A percentile compares a stretch with the other conserved stretches of the same genome.
Conservation (phyloP, 805 yeast species). For the Metschnikowia continentalis region DNA sequence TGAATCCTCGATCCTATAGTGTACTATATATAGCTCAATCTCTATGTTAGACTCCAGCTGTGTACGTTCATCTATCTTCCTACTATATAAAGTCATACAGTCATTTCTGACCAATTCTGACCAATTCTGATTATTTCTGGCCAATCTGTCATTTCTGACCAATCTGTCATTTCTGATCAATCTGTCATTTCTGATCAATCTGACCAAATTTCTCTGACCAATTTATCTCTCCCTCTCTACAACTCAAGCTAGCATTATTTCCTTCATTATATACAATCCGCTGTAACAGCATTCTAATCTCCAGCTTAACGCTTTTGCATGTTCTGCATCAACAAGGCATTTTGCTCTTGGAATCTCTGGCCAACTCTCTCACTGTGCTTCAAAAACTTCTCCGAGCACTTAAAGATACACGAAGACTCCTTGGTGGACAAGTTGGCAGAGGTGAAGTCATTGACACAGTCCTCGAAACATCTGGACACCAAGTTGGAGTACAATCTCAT, state of each 20-base stretch:
- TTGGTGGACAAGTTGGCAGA: slow-evolving; percentile 79
- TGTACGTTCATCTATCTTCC: too few relatives aligned
- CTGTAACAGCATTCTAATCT: neutral
- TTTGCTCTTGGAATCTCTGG: slow-evolving; percentile 97
- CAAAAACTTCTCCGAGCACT: slow-evolving; percentile 95
- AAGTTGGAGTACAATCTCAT: slow-evolving; percentile 93
- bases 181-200: too few relatives aligned
- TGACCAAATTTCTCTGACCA: too few relatives aligned
- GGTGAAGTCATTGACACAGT: slow-evolving; percentile 98
- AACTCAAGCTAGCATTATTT: neutral
- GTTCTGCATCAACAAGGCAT: slow-evolving; percentile 73
- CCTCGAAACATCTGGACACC: slow-evolving; percentile 94
- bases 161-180: too few relatives aligned
- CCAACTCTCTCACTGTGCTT: slow-evolving; percentile 98
- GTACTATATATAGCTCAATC: too few relatives aligned
- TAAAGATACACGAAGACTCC: slow-evolving; percentile 81
- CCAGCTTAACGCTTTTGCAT: slow-evolving; percentile 27
- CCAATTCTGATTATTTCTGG: too few relatives aligned
- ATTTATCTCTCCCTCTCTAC: neutral
- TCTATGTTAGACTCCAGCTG: too few relatives aligned
- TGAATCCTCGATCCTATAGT: too few relatives aligned
- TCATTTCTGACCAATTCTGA: too few relatives aligned
- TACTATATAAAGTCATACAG: too few relatives aligned
- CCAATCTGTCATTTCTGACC: too few relatives aligned
- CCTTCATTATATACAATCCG: slow-evolving; percentile 2